Evolutionary conservation across 306 rosid species (phyloP).

Genomic region (Styphnolobium japonicum): DNA sequence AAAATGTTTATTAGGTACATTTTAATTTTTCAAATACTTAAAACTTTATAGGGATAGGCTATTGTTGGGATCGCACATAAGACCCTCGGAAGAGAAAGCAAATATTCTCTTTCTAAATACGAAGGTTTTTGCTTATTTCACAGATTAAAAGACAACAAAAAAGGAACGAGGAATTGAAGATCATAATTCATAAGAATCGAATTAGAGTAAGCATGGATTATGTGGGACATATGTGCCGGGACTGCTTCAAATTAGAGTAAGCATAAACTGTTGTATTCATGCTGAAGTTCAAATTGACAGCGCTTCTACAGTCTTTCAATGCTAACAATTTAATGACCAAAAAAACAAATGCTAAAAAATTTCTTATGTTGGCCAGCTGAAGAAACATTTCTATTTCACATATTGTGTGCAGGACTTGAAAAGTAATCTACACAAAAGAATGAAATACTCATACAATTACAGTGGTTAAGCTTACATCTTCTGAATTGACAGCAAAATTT

Average conservation of each 20-base stretch:
- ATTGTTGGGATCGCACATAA: no score
- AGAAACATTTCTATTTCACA: background rate
- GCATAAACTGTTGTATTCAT: background rate
- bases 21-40: no score
- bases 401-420: background rate
- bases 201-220: no score
- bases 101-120: background rate
- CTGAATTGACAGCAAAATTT: conserved; percentile 10
- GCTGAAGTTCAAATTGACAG: background rate
- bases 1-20: no score
- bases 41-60: no score
- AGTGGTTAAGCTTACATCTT: conserved; percentile 11
- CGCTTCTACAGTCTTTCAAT: background rate
- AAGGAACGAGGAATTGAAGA: background rate
- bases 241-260: background rate
- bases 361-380: background rate
- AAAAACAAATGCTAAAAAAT: background rate
- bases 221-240: background rate
- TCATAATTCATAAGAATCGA: no score
- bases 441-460: conserved; percentile 7
- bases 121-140: background rate
- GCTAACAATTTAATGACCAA: background rate
- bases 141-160: background rate
- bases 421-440: conserved; percentile 15
- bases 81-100: no score